Evolutionary conservation across 805 yeast genomes (phyloP).

Genomic region (Ogataea philodendri): DNA sequence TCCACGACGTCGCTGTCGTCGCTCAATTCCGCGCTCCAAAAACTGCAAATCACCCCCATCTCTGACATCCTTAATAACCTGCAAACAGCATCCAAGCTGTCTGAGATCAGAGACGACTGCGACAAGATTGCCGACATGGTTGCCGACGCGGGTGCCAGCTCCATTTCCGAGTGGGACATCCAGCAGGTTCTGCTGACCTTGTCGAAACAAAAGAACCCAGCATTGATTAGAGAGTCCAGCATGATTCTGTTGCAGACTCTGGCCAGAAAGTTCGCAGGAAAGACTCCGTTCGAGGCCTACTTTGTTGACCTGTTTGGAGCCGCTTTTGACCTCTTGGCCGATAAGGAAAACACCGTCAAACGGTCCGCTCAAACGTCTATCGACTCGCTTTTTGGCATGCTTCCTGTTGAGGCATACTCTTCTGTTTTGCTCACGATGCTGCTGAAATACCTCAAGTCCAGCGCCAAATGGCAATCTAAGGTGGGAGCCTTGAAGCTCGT

Average conservation of each 20-base stretch:
- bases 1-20: constrained; percentile 69
- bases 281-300: constrained; percentile 73
- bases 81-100: constrained; percentile 47
- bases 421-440: constrained; percentile 64
- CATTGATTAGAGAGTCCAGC: constrained; percentile 75
- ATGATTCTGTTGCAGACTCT: constrained; percentile 57
- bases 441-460: constrained; percentile 62
- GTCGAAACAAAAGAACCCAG: constrained; percentile 68
- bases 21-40: constrained; percentile 65
- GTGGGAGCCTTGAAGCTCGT: constrained; percentile 71
- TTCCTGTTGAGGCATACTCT: constrained; percentile 75
- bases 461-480: constrained; percentile 94
- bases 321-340: constrained; percentile 73
- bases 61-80: constrained; percentile 54
- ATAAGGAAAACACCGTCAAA: constrained; percentile 82
- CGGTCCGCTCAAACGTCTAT: constrained; percentile 82
- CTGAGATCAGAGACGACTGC: constrained; percentile 56
- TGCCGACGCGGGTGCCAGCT: constrained; percentile 41
- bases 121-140: constrained; percentile 52
- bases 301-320: constrained; percentile 59
- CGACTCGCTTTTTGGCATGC: constrained; percentile 65
- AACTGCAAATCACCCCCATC: constrained; percentile 64
- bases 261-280: constrained; percentile 59
- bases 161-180: constrained; percentile 65
- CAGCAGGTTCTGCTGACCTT: constrained; percentile 62